Conservation (phyloP, 768 basidiomycete genomes). For the Lactarius psammicola region DNA sequence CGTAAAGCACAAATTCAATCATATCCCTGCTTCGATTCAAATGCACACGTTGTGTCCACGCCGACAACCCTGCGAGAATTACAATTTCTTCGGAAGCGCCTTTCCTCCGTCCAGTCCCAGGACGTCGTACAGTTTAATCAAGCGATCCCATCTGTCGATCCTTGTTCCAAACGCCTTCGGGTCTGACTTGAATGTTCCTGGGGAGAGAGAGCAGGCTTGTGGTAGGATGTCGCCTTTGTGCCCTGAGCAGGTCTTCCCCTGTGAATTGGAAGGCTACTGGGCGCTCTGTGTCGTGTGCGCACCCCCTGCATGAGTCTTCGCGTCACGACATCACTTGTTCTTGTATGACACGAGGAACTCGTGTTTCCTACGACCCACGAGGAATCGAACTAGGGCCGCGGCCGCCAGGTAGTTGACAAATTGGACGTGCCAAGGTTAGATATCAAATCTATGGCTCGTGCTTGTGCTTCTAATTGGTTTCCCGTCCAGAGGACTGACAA, state of each 20-base stretch:
- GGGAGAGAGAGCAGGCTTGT: not conserved
- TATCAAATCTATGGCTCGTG: not conserved
- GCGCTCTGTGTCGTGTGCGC: not conserved
- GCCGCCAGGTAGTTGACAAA: not conserved
- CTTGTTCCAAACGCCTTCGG: not conserved
- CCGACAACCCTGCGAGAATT: slow-evolving; percentile 7
- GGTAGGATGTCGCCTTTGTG: not conserved
- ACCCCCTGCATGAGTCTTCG: not conserved
- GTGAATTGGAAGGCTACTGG: not conserved
- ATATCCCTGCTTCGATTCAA: slow-evolving; percentile 3
- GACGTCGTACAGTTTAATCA: not conserved
- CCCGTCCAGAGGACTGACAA: too few relatives aligned
- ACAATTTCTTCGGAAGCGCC: not conserved
- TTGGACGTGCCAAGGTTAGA: not conserved
- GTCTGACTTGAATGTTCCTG: not conserved
- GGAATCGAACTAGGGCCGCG: not conserved
- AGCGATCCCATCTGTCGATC: not conserved
- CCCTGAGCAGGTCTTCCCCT: not conserved
- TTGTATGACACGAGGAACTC: not conserved
- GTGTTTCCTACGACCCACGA: not conserved
- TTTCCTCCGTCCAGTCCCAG: slow-evolving; percentile 11
- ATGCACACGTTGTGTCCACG: not conserved
- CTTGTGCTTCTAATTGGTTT: not conserved
- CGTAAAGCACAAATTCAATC: not conserved
- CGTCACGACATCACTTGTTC: not conserved